Percentiles rank a stretch among this genome's conserved stretches.
These are phyloP conservation scores for Candida mesenterica DNA, from an alignment of 1,139 yeast species.

Conservation along the genomic window DNA sequence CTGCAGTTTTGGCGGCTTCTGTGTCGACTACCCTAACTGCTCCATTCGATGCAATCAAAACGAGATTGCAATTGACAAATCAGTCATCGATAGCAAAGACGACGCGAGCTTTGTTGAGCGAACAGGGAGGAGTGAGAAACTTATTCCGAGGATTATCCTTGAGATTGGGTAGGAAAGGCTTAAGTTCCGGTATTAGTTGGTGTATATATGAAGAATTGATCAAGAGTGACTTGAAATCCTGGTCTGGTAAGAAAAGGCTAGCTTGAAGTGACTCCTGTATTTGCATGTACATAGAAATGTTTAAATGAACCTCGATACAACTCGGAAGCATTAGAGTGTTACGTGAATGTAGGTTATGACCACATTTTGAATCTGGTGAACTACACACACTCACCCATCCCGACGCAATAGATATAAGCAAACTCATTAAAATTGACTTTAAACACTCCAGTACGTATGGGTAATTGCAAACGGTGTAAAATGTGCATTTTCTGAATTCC, in stretches of 20 bases:
- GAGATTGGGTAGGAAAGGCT: slow-evolving; percentile 79
- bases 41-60: slow-evolving; percentile 93
- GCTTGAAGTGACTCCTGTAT: too few relatives aligned
- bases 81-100: slow-evolving; percentile 25
- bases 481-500: too few relatives aligned
- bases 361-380: too few relatives aligned
- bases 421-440: too few relatives aligned
- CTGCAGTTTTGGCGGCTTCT: slow-evolving; percentile 76
- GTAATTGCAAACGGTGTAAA: too few relatives aligned
- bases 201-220: slow-evolving; percentile 89
- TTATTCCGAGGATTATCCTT: slow-evolving; percentile 83
- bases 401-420: too few relatives aligned
- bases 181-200: slow-evolving; percentile 96
- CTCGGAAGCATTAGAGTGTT: too few relatives aligned
- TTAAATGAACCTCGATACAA: too few relatives aligned
- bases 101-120: slow-evolving; percentile 38
- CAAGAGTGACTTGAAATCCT: slow-evolving; percentile 22
- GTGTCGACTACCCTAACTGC: slow-evolving; percentile 86
- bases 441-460: too few relatives aligned
- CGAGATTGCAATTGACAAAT: slow-evolving; percentile 69
- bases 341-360: too few relatives aligned
- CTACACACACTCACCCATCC: too few relatives aligned
- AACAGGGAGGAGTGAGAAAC: slow-evolving; percentile 57
- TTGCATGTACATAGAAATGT: too few relatives aligned
- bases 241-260: neutral